Evolutionary conservation across 2,329 filamentous ascomycete genomes (phyloP), one percentile per base, ranked within the genome.

Genomic region (Penicillium occitanis): DNA sequence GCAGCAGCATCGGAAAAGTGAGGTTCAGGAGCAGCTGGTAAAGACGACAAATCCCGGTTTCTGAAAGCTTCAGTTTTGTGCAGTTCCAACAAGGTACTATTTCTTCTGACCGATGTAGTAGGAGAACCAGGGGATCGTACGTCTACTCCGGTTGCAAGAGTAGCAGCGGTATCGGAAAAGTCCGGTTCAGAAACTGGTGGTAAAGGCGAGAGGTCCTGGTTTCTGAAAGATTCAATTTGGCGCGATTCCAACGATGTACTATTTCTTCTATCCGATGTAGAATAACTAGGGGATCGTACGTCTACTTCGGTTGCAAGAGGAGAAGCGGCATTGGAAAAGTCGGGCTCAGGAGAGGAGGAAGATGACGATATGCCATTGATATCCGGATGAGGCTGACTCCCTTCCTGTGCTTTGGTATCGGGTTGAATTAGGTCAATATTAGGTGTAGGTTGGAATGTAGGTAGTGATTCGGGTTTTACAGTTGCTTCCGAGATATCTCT

Each of bases 151-250:
- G 53, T 66, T 19, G 44, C 19, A 22, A 35, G 30, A 35, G 37
- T 42, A 40, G 59, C 51, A 17, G 50, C 5, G 7, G 53, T 14
- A 35, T 60, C 48, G 51, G 53, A 35, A 60, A 66, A 42, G 11
- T 44, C 11, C 17, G 37, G 57, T 11, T 60, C 37, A 8, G 88
- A 88, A 0, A 88, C 82, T 0, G 88, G 84, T 2, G 90, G 90
- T 68, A 93, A 82, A 0, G 90, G 89, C 0, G 90, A 90, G 8
- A 90, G 80, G 7, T 85, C 84, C 42, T 86, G 85, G 66, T 84
- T 82, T 66, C 83, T 81, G 2, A 82, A 80, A 14, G 84, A 53
- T 42, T 37, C 42, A 25, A 30, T 37, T n/a, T 37, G 55, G 11
- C 61, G 61, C 28, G 58, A 22, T 33, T 10, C 57, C 33, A 60